Evolutionary conservation across 257 asterid species (phyloP).

Genomic region (Cinchona pubescens): DNA sequence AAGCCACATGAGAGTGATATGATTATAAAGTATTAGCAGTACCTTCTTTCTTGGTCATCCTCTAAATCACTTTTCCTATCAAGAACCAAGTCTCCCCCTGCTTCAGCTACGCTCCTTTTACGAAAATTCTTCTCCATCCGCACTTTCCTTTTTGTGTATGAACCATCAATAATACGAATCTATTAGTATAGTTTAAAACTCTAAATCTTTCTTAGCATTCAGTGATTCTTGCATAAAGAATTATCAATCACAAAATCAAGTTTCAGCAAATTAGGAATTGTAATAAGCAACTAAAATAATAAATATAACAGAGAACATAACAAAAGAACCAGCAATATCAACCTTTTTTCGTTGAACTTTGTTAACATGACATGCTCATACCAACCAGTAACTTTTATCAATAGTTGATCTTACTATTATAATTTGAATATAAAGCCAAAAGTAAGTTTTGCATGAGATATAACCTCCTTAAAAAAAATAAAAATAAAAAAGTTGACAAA

Average conservation of each 20-base stretch:
- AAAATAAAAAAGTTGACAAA: too few relatives aligned
- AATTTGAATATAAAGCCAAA: too few relatives aligned
- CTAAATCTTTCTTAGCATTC: neutral
- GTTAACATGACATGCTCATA: neutral
- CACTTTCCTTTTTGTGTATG: neutral
- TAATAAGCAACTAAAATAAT: neutral
- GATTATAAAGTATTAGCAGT: neutral
- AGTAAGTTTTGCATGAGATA: too few relatives aligned
- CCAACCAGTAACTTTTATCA: too few relatives aligned
- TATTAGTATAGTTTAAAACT: neutral
- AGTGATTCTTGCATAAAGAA: neutral
- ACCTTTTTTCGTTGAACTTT: too few relatives aligned
- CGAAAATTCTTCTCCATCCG: slow-evolving; percentile 80
- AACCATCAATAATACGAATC: neutral
- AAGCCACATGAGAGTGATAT: neutral
- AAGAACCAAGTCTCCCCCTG: slow-evolving; percentile 33
- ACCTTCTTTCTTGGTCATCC: slow-evolving; percentile 44
- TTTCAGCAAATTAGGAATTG: neutral
- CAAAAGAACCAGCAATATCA: neutral
- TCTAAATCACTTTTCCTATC: slow-evolving; percentile 12
- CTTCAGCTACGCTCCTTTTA: slow-evolving; percentile 52
- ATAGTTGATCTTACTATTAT: too few relatives aligned
- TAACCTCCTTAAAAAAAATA: too few relatives aligned
- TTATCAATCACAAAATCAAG: neutral
- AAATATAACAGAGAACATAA: neutral